Conservation (phyloP, 2,329 filamentous ascomycete species). For the Didymella pinodella region DNA sequence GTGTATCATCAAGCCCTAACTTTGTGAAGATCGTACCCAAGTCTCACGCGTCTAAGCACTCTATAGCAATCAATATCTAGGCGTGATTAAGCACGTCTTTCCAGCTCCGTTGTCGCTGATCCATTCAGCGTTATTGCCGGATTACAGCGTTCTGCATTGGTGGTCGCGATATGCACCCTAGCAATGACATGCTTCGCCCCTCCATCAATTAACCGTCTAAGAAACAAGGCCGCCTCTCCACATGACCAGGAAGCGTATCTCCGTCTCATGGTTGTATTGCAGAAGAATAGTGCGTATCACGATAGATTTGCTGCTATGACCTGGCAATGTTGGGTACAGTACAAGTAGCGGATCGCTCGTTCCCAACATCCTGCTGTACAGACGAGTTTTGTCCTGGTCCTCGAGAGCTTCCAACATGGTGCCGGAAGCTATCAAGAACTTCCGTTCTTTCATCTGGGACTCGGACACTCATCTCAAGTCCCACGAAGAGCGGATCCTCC, state of each 20-base stretch:
- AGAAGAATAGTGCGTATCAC: slow-evolving; percentile 14
- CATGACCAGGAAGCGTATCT: slow-evolving; percentile 6
- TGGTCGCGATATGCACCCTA: slow-evolving; percentile 15
- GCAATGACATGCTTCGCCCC: slow-evolving; percentile 16
- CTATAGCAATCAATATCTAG: no score
- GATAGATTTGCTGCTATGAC: not conserved
- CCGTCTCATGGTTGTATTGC: slow-evolving; percentile 2
- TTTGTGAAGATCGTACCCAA: no score
- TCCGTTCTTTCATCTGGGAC: slow-evolving; percentile 28
- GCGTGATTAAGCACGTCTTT: not conserved
- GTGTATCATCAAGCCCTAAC: no score
- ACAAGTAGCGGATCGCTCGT: slow-evolving; percentile 1
- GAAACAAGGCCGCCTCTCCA: slow-evolving; percentile 4
- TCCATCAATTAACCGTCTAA: slow-evolving; percentile 2
- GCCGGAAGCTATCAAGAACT: slow-evolving; percentile 4
- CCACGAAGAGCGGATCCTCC: slow-evolving; percentile 56
- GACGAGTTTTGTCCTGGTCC: not conserved
- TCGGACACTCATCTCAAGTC: slow-evolving; percentile 23
- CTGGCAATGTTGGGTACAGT: not conserved
- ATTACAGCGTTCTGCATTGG: not conserved
- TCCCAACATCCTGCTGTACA: not conserved
- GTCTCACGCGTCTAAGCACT: no score
- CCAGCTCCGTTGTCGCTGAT: not conserved
- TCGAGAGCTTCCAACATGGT: not conserved
- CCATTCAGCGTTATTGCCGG: not conserved